Evolutionary conservation across 2,329 filamentous ascomycete genomes (phyloP), one percentile per base, ranked within the genome.

Genomic region (Aureobasidium leucospermi): DNA sequence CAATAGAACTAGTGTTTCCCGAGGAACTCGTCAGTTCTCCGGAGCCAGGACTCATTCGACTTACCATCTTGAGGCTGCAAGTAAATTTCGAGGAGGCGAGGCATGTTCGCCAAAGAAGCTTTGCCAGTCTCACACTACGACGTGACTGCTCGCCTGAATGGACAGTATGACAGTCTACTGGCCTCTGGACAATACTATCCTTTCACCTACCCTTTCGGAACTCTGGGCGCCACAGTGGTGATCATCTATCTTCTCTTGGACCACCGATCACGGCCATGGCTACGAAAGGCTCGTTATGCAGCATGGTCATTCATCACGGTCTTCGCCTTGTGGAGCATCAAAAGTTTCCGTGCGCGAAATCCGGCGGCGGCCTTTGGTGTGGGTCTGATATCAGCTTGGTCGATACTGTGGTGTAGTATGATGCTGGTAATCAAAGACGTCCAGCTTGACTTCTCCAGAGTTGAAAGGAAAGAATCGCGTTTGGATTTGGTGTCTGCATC

Each of bases 341-440:
- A 65, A 10, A 73, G 73, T 45, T 78, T 75, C 45, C 76, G 79
- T 62, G 77, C 76, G n/a, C 70, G 78, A 7, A 73, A 75, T 29
- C 72, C 81, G 23, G 80, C 76, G 1, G 75, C 79, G 63, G 78
- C 80, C 0, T 81, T 84, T 62, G 79, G 79, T 13, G 70, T 83
- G 15, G 84, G 84, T 0, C 64, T 86, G 16, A 69, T 81, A 7
- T 77, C 73, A 16, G 72, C 76, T 15, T 86, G 80, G 79, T 78
- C 77, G 55, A 71, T 79, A 11, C 69, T 84, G 36, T 85, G 81
- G 79, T 74, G 75, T 36, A 73, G 73, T 0, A 74, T 78, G 0
- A 71, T 85, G 42, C 71, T 85, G 23, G 65, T 85, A 4, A 79
- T 80, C 60, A 79, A 80, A 61, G 80, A 86, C 69, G 74, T 76